Base-by-base conservation (phyloP, 2,329 filamentous ascomycete genomes). In the Diaporthe citri region DNA sequence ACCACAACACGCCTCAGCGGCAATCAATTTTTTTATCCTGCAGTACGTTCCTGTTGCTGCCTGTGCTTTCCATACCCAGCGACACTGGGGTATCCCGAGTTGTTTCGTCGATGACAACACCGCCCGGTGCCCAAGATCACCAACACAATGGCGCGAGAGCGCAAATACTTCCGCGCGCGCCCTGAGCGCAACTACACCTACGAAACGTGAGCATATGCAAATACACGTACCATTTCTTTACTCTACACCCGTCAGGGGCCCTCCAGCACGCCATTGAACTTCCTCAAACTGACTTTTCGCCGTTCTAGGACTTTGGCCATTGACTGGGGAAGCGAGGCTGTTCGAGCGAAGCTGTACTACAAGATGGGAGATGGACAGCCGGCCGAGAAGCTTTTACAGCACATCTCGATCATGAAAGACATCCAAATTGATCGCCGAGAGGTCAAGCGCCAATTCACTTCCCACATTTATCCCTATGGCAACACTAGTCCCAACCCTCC, bases 321-420 rank as follows among this genome's bases (percentile, higher is more conserved):
- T 17, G 62, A 66, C 31, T 66, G 62, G 62, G 62, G 62, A 66
- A 66, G 62, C 28, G 43, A 66, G 6, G 62, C 6, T 3, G 43
- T 66, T 6, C 62, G 62, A n/a, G 43, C 28, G 17, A 66, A 51
- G 41, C 20, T 66, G 10, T 36, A 43, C 4, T 10, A 6, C 20
- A 20, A 17, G 1, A 4, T 1, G 6, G 28, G 1, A 15, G 6
- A 17, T 13, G 62, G 20, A 20, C 2, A 28, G 2, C 20, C 15
- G 1, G 4, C 51, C 20, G 62, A 66, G 9, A 12, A 34, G 1
- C 28, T 52, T 2, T 1, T 67, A 5, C 10, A 25, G 15, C 46
- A 41, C 46, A 20, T 5, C 3, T 4, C 22, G 5, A 20, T 1
- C 1, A 3, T 28, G 3, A 12, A 39, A 13, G 22, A 39, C 12